These are phyloP conservation scores for Poa pratensis DNA, from an alignment of 176 grass and related monocot genomes.

Conservation along the genomic window DNA sequence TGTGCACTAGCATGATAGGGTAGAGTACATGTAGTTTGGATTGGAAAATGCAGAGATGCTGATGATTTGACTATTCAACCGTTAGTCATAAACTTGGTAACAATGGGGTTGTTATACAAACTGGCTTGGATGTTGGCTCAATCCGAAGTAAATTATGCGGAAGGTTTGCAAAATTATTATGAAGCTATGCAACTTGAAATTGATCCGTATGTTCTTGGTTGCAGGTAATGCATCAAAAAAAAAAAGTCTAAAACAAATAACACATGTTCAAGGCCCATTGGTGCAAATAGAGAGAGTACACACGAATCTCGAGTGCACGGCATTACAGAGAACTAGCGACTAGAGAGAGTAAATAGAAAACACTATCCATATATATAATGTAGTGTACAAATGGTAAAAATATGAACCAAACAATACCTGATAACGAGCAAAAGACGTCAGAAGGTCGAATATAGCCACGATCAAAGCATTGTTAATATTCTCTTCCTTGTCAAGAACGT, in stretches of 20 bases:
- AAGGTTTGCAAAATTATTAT: background rate
- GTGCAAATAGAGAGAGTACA: background rate
- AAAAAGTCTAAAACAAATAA: background rate
- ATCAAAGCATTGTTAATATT: slow-evolving; percentile 53
- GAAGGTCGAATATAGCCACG: slow-evolving; percentile 68
- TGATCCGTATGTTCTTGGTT: background rate
- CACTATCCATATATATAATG: background rate
- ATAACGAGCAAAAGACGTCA: slow-evolving; percentile 74
- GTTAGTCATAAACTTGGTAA: no score
- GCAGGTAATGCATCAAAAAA: background rate
- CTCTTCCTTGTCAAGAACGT: slow-evolving; percentile 59
- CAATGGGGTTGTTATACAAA: background rate
- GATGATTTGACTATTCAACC: background rate
- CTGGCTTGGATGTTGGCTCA: background rate
- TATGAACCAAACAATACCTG: slow-evolving; percentile 61
- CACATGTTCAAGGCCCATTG: background rate
- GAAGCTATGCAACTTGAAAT: background rate
- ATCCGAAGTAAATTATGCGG: background rate
- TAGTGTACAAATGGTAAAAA: background rate
- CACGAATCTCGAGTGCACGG: background rate
- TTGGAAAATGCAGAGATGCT: background rate
- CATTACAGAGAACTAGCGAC: background rate
- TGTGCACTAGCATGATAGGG: background rate
- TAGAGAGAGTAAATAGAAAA: background rate
- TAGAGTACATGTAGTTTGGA: background rate